Conservation (phyloP, 1,284 basidiomycete genomes). For the Boletellus dicymbophilus region DNA sequence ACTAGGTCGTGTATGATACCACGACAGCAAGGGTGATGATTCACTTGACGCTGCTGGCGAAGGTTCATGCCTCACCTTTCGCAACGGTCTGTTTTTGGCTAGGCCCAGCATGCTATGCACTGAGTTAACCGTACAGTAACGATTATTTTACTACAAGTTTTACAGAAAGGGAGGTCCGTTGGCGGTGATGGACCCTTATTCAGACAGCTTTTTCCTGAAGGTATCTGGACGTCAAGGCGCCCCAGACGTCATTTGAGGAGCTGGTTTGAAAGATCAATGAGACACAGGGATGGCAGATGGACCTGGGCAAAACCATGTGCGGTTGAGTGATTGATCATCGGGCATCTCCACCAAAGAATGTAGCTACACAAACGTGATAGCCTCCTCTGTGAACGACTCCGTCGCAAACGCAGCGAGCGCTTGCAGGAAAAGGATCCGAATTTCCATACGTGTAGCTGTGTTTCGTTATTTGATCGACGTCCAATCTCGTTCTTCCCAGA, state of each 20-base stretch:
- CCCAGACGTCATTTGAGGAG: conserved; percentile 34
- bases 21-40: conserved; percentile 82
- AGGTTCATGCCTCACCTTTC: conserved; percentile 50
- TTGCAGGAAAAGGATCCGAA: conserved; percentile 21
- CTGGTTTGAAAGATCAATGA: conserved; percentile 38
- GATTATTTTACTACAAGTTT: background rate
- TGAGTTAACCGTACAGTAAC: background rate
- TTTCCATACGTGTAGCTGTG: conserved; percentile 26
- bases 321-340: no score
- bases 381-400: conserved; percentile 27
- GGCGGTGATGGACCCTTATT: conserved; percentile 79
- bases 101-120: conserved; percentile 69
- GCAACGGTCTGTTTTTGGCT: conserved; percentile 65
- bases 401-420: conserved; percentile 20
- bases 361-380: conserved; percentile 19
- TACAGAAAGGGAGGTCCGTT: conserved; percentile 69
- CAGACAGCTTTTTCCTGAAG: conserved; percentile 72
- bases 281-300: conserved; percentile 55
- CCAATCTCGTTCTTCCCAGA: conserved; percentile 32
- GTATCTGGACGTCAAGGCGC: conserved; percentile 71
- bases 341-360: no score
- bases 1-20: conserved; percentile 80
- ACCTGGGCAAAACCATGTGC: conserved; percentile 87
- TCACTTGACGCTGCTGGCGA: conserved; percentile 79
- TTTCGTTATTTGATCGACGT: background rate